Conservation (phyloP, 2,329 filamentous ascomycete genomes). For the Fusarium humuli region DNA sequence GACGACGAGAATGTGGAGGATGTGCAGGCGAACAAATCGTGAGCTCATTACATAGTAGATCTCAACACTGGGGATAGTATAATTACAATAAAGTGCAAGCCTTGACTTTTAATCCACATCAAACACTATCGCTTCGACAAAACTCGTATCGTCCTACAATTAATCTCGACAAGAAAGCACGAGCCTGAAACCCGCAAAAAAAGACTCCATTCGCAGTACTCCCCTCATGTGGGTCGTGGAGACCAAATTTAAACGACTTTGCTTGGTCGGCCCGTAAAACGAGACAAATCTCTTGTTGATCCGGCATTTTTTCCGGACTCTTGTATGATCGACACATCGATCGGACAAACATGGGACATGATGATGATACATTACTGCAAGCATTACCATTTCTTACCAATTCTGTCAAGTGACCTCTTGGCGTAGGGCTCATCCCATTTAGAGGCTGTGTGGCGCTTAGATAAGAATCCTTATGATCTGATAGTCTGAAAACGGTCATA, state of each 20-base stretch:
- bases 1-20: slow-evolving; percentile 32
- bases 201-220: not conserved
- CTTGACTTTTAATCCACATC: not conserved
- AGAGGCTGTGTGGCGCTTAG: not conserved
- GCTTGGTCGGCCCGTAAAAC: not conserved
- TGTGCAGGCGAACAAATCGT: not conserved
- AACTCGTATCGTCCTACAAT: not conserved
- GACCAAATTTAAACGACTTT: not conserved
- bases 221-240: not conserved
- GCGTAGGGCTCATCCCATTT: not conserved
- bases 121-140: not conserved
- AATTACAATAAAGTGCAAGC: too few relatives aligned
- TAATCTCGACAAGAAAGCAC: not conserved
- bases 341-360: not conserved
- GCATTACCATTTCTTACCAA: not conserved
- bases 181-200: not conserved
- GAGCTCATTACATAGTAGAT: not conserved
- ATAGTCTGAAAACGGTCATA: not conserved
- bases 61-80: not conserved
- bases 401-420: too few relatives aligned
- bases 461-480: not conserved
- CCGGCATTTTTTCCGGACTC: not conserved
- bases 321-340: not conserved
- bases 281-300: not conserved
- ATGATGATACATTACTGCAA: not conserved